Evolutionary conservation across 1,284 basidiomycete genomes (phyloP), one percentile per base, ranked within the genome.

Genomic region (Puccinia coronata): DNA sequence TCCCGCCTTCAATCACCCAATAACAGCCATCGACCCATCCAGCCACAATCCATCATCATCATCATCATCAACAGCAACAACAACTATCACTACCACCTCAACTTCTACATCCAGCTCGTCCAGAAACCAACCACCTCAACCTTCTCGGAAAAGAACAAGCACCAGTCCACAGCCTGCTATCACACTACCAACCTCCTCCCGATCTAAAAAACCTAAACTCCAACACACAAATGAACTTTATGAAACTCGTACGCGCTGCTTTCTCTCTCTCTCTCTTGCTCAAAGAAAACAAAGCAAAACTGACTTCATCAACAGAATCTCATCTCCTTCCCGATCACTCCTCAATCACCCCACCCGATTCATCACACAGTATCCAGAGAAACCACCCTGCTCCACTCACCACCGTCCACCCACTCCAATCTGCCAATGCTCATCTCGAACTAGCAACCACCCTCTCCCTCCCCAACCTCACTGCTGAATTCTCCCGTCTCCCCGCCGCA

Each of bases 401-500:
- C 20, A 65, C 41, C 87, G 95, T 43, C 91, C 92, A 23, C 65
- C 80, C 80, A 43, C 43, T 77, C 36, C 55, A 65, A 41, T n/a
- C 36, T 18, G 31, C 67, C 28, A 79, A 79, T 34, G 63, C 63
- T 59, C 77, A 79, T 36, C 55, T 51, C 31, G 77, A 49, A 47
- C 67, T 79, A 14, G 47, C 77, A 28, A 91, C 92, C 0, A 89
- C 95, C 61, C 87, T 95, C 81, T 91, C 93, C 0, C 88, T 95
- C 6, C 93, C 93, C 6, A 89, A 91, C 6, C 88, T 95, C 63
- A 88, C 94, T 23, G 87, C 89, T 8, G 92, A 93, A 83, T 95
- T 93, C 86, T 89, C 89, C 36, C 88, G 86, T 82, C 88, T 95
- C 47, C 92, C 93, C 0, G 88, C 90, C 9, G 88, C 90, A 12